Evolutionary conservation across 1,284 basidiomycete genomes (phyloP), one percentile per base, ranked within the genome.

Genomic region (Clitocybe nebularis): DNA sequence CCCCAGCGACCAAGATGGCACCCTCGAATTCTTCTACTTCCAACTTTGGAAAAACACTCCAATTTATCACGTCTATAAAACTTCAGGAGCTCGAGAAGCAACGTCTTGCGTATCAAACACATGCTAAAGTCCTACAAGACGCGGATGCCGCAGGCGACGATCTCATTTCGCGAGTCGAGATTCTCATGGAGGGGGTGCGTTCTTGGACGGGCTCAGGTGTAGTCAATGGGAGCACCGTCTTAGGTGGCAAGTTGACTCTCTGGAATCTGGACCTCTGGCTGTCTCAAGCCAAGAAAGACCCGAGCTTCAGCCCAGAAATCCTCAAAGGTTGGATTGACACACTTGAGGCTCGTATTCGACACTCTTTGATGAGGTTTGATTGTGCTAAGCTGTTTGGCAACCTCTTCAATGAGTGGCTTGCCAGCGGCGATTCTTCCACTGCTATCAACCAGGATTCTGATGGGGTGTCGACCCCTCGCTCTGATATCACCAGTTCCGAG

Each of bases 1-100:
- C n/a, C 11, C 19, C 13, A 21, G 28, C 6, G 17, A 10, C 19
- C n/a, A 14, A 19, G 2, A 36, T 36, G 21, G n/a, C n/a, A n/a
- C n/a, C n/a, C n/a, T n/a, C n/a, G n/a, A 36, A 24, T 8, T 36
- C 35, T 10, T 20, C 39, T 28, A 32, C 26, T 17, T 19, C 39
- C 23, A 23, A 21, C 23, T 61, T 62, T 36, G 51, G 56, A 22
- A 53, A 64, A 38, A 63, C 64, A 5, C 54, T 66, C 5, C 61
- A 64, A 36, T 71, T 67, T 49, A 70, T 70, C 46, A 70, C 69
- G 5, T 56, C 63, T 5, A 62, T 68, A 46, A 71, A 71, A 50
- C 62, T 69, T 17, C 53, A 64, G 30, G 67, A 71, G 44, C 56
- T 70, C 34, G 61, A 65, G 43, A 68, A 66, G 44, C 66, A 66